A percentile compares a stretch with the other conserved stretches of the same genome.
phyloP scores from a whole-genome alignment of 257 asterid species.

The Lycium barbarum region DNA sequence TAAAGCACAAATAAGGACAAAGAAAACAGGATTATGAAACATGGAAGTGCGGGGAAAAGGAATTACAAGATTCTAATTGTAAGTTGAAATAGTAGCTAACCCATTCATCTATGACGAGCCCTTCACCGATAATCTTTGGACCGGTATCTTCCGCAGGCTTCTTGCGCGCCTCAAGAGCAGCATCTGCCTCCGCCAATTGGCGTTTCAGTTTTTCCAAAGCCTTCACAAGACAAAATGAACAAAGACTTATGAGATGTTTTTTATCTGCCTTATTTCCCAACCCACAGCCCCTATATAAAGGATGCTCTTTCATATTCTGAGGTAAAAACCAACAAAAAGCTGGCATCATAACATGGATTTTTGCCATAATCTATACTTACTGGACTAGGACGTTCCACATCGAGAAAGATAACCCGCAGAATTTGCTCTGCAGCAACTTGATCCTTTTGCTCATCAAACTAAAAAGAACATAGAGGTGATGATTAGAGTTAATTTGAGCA shows the following conservation, averaged over 20 bases:
- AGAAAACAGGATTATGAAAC: not conserved
- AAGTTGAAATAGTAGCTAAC: constrained; percentile 48
- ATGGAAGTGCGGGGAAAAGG: not conserved
- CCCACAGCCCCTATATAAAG: constrained; percentile 10
- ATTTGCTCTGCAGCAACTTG: constrained; percentile 93
- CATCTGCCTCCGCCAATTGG: constrained; percentile 85
- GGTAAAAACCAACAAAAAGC: not conserved
- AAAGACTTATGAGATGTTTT: not conserved
- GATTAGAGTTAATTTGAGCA: constrained; percentile 35
- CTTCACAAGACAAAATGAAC: constrained; percentile 43
- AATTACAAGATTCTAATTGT: not conserved
- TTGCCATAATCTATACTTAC: constrained; percentile 51
- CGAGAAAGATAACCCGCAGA: constrained; percentile 84
- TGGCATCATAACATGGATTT: not conserved
- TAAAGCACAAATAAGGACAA: constrained; percentile 7
- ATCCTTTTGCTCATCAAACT: constrained; percentile 95
- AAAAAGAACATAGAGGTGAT: constrained; percentile 35
- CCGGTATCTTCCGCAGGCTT: constrained; percentile 78
- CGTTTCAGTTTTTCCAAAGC: constrained; percentile 79
- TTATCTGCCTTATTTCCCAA: not conserved
- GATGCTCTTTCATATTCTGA: not conserved
- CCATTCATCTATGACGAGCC: constrained; percentile 95
- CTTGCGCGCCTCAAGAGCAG: constrained; percentile 82
- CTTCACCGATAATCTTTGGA: constrained; percentile 84
- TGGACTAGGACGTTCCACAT: constrained; percentile 74